Percentiles rank a stretch among this genome's conserved stretches.
phyloP scores from a whole-genome alignment of 1,139 yeast species.

The Hanseniaspora gamundiae region DNA sequence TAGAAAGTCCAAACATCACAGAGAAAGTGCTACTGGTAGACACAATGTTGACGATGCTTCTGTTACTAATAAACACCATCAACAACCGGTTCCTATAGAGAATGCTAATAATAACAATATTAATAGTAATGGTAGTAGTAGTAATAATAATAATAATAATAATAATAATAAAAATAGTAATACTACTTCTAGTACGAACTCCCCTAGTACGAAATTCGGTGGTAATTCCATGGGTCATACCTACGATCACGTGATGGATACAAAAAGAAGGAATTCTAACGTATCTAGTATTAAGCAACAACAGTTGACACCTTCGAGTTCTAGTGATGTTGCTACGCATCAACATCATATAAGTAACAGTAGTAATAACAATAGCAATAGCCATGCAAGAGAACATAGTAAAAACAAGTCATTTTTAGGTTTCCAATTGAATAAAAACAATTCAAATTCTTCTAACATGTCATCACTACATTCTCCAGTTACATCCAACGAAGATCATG shows the following conservation, averaged over 20 bases:
- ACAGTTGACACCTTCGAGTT: conserved; percentile 1
- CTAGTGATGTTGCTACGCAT: conserved; percentile 1
- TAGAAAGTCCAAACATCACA: conserved; percentile 12
- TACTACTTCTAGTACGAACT: background rate
- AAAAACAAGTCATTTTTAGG: conserved; percentile 5
- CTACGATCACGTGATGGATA: background rate
- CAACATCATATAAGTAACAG: background rate
- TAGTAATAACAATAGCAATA: background rate
- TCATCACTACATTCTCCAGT: conserved; percentile 7
- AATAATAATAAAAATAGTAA: background rate
- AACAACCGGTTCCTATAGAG: background rate
- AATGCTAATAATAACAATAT: background rate
- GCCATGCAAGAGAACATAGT: background rate
- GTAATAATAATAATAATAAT: background rate
- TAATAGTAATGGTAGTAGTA: background rate
- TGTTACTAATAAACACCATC: background rate
- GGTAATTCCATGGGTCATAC: background rate
- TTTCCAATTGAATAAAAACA: conserved; percentile 4
- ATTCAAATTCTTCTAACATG: conserved; percentile 4
- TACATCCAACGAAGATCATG: conserved; percentile 14
- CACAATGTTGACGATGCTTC: conserved; percentile 12
- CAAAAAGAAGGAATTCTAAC: background rate
- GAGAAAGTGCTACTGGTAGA: conserved; percentile 13
- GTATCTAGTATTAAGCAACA: background rate
- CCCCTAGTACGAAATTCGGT: background rate